Percentiles rank a stretch among this genome's conserved stretches.
Conservation (phyloP, 2,329 filamentous ascomycete genomes). For the Myriangium duriaei region DNA sequence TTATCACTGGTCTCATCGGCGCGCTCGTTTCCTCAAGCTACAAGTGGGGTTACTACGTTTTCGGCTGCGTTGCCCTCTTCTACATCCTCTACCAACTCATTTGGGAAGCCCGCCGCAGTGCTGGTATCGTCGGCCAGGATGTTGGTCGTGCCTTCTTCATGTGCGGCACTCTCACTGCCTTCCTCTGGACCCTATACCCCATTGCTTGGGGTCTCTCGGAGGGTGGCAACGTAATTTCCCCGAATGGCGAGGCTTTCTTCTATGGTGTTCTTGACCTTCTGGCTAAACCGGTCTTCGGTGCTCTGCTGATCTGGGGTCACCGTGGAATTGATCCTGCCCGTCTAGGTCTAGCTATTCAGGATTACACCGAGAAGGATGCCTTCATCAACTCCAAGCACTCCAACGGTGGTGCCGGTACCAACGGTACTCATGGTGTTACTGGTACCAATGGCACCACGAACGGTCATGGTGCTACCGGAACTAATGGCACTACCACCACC, state of each 20-base stretch:
- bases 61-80: conserved; percentile 41
- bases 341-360: conserved; percentile 41
- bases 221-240: conserved; percentile 52
- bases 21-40: conserved; percentile 49
- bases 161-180: conserved; percentile 46
- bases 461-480: conserved; percentile 11
- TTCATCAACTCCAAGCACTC: conserved; percentile 13
- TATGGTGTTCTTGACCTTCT: conserved; percentile 56
- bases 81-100: conserved; percentile 50
- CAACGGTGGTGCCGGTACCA: conserved; percentile 8
- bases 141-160: conserved; percentile 42
- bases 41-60: conserved; percentile 57
- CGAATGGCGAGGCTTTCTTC: conserved; percentile 55
- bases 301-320: conserved; percentile 49
- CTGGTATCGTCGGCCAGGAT: conserved; percentile 40
- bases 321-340: conserved; percentile 46
- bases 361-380: conserved; percentile 32
- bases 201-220: conserved; percentile 52
- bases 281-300: conserved; percentile 52
- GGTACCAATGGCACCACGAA: conserved; percentile 16
- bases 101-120: conserved; percentile 44
- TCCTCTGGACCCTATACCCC: conserved; percentile 54
- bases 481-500: conserved; percentile 8
- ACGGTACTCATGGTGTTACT: conserved; percentile 8
- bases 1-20: conserved; percentile 53